phyloP scores from a whole-genome alignment of 2,329 filamentous ascomycete species.

The Neonectria hederae region DNA sequence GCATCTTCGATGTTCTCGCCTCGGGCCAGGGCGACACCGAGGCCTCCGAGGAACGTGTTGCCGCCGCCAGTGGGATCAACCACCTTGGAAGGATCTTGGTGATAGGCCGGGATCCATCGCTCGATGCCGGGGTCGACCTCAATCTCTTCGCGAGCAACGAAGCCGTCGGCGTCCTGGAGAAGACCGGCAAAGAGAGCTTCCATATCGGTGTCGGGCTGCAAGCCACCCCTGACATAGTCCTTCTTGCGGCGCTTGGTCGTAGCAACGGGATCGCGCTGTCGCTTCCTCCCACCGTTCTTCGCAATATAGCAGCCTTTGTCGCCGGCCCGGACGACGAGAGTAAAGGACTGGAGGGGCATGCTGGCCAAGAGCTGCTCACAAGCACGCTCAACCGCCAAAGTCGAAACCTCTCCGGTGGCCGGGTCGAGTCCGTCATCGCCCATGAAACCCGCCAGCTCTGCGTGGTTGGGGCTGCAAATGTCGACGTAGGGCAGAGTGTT shows the following conservation, averaged over 20 bases:
- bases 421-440: conserved; percentile 66
- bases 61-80: conserved; percentile 95
- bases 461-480: conserved; percentile 81
- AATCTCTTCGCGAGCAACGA: conserved; percentile 65
- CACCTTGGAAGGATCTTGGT: conserved; percentile 64
- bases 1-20: conserved; percentile 73
- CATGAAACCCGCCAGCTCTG: conserved; percentile 89
- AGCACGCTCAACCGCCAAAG: conserved; percentile 62
- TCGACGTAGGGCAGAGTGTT: conserved; percentile 70
- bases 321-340: conserved; percentile 76
- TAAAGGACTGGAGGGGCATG: conserved; percentile 71
- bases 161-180: conserved; percentile 62
- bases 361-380: conserved; percentile 71
- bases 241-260: conserved; percentile 53
- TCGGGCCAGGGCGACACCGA: conserved; percentile 67
- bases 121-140: conserved; percentile 72
- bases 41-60: conserved; percentile 82
- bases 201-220: conserved; percentile 71
- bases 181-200: conserved; percentile 68
- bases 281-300: conserved; percentile 64
- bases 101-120: conserved; percentile 83
- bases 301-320: conserved; percentile 76
- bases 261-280: conserved; percentile 43
- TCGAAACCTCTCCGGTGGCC: conserved; percentile 63
- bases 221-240: conserved; percentile 58